Base-by-base conservation (phyloP, 345 rosid species). In the Atalantia buxifolia region DNA sequence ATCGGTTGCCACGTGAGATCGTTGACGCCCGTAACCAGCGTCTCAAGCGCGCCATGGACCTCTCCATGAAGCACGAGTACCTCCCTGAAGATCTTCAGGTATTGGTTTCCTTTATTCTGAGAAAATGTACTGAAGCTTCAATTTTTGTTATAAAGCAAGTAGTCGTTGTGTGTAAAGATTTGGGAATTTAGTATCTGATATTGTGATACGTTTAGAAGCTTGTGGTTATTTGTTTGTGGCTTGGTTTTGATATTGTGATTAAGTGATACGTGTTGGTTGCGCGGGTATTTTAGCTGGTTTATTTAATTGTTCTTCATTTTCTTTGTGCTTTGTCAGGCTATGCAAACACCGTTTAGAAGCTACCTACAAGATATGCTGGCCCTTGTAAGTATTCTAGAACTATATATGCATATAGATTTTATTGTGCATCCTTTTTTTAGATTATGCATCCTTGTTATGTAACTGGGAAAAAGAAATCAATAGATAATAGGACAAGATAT, bases 41-140 rank as follows among this genome's bases (percentile, higher is more conserved):
- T 14, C 93, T 96, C 76, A 94, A 94, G 89, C 99, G 98, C 64
- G 97, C 99, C 74, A 90, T 94, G 91, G 99, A 96, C 81, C 98
- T 96, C 76, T 96, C 99, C 76, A 89, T 96, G 98, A 96, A 96
- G 87, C 99, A 96, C 82, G 87, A 91, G 87, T 92, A 92, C 83
- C 98, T 96, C 38, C 85, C 95, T 24, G 81, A 88, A 75, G 81
- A 94, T 63, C 92, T 96, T 45, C 97, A 91, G 97, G 98, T 95
- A 76, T 66, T 9, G 25, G 45, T 9, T 73, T 40, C 4, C 3
- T 3, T 45, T 45, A 13, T 16, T 28, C 27, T n/a, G 62, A 59
- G 3, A 3, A 59, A 9, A n/a, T 59, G 10, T n/a, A 2, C n/a
- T 2, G 27, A 59, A 59, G 24, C 7, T 59, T 59, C 27, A 9